phyloP scores from a whole-genome alignment of 2,329 filamentous ascomycete species.

The Ambrosiella beaveri region DNA sequence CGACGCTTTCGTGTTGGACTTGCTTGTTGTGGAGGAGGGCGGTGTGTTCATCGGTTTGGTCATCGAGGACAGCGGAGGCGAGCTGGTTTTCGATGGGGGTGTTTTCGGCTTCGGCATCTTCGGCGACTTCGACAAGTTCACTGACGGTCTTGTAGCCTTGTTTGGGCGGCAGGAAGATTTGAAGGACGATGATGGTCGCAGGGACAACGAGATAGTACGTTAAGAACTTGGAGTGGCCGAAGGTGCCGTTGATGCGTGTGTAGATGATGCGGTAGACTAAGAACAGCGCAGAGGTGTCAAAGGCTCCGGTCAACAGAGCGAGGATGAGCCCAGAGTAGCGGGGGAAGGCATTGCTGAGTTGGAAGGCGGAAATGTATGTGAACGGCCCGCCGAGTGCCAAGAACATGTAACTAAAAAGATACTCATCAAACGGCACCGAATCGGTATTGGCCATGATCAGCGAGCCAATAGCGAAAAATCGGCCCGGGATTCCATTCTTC shows the following conservation, averaged over 20 bases:
- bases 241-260: conserved; percentile 34
- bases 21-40: conserved; percentile 38
- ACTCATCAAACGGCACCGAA: conserved; percentile 53
- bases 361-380: conserved; percentile 68
- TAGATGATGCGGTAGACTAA: conserved; percentile 57
- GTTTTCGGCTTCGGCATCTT: conserved; percentile 27
- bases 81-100: conserved; percentile 17
- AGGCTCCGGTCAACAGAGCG: conserved; percentile 63
- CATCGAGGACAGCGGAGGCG: conserved; percentile 24
- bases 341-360: conserved; percentile 71
- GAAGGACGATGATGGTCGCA: conserved; percentile 43
- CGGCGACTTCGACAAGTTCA: conserved; percentile 60
- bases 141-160: conserved; percentile 73
- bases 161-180: conserved; percentile 54
- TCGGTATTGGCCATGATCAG: conserved; percentile 53
- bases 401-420: conserved; percentile 56
- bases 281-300: conserved; percentile 67
- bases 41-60: conserved; percentile 41
- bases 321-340: conserved; percentile 61
- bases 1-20: conserved; percentile 43
- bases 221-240: conserved; percentile 55
- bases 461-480: conserved; percentile 38
- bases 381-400: conserved; percentile 66
- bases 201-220: conserved; percentile 55
- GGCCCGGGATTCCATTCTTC: conserved; percentile 30